Evolutionary conservation across 768 basidiomycete genomes (phyloP).

Genomic region (Neoboletus subvelutipes): DNA sequence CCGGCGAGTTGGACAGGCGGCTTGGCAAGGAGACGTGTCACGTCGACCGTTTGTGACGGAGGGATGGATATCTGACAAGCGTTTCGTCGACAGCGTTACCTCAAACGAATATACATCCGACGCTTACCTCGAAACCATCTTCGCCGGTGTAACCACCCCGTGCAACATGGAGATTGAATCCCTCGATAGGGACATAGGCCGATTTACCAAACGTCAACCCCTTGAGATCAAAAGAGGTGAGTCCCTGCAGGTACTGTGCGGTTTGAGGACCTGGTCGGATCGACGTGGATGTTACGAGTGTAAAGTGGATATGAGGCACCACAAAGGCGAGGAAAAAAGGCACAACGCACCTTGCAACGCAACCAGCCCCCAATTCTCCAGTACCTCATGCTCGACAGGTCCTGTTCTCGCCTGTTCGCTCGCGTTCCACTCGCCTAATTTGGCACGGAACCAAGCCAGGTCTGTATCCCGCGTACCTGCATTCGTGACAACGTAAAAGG

Average conservation of each 20-base stretch:
- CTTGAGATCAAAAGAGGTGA: constrained; percentile 73
- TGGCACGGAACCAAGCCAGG: constrained; percentile 68
- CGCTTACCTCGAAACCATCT: constrained; percentile 88
- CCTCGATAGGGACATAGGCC: constrained; percentile 73
- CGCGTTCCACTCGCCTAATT: constrained; percentile 77
- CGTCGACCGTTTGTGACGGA: constrained; percentile 67
- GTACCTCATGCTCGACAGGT: constrained; percentile 74
- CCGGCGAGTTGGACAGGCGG: constrained; percentile 79
- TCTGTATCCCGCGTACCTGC: constrained; percentile 85
- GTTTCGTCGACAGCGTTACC: not conserved
- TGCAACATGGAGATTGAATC: constrained; percentile 69
- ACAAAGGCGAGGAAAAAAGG: not conserved
- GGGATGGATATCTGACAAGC: constrained; percentile 78
- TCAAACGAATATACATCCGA: not conserved
- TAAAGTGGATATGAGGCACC: not conserved
- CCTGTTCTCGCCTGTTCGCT: constrained; percentile 48
- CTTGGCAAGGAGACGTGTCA: constrained; percentile 62
- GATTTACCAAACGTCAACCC: constrained; percentile 83
- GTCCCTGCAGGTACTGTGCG: constrained; percentile 71
- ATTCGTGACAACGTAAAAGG: constrained; percentile 96
- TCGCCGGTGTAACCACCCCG: constrained; percentile 98
- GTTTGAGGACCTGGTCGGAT: constrained; percentile 68
- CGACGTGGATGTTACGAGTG: not conserved
- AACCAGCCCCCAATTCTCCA: constrained; percentile 84
- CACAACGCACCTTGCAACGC: constrained; percentile 78